A percentile compares a stretch with the other conserved stretches of the same genome.
These are phyloP conservation scores for Phanerochaete carnosa DNA, from an alignment of 768 basidiomycete genomes.

Conservation along the genomic window DNA sequence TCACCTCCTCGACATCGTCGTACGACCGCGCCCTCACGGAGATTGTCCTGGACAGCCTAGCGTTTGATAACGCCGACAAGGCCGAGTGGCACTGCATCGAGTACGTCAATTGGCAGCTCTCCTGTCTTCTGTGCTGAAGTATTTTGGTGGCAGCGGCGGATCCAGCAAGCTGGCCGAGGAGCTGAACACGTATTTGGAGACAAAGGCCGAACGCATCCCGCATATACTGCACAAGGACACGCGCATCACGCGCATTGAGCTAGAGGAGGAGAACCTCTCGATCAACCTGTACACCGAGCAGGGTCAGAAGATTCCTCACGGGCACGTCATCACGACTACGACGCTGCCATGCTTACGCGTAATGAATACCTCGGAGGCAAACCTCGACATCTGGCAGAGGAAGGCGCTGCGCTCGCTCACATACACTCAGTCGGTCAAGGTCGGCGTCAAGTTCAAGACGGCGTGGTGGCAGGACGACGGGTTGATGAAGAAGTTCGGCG, in stretches of 20 bases:
- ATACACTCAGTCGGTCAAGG: constrained; percentile 37
- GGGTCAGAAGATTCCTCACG: constrained; percentile 17
- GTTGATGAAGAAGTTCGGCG: constrained; percentile 4
- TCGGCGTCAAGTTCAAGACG: constrained; percentile 40
- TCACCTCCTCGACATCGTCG: constrained; percentile 7
- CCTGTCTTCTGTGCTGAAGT: background rate
- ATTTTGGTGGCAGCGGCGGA: background rate
- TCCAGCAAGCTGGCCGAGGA: background rate
- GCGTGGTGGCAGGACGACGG: constrained; percentile 38
- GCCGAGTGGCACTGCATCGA: constrained; percentile 12
- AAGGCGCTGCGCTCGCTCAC: constrained; percentile 35
- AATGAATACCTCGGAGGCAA: constrained; percentile 22
- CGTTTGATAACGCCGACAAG: background rate
- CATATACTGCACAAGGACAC: no score
- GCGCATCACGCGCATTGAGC: no score
- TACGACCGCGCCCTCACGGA: constrained; percentile 15
- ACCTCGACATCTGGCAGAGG: constrained; percentile 15
- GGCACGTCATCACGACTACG: constrained; percentile 40
- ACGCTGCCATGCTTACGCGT: constrained; percentile 34
- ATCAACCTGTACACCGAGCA: no score
- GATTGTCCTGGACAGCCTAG: constrained; percentile 9
- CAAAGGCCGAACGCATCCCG: background rate
- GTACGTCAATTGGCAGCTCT: background rate
- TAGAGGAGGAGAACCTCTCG: no score
- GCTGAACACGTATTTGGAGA: background rate